These are phyloP conservation scores for Trichoderma citrinoviride DNA, from an alignment of 2,329 filamentous ascomycete genomes.

Conservation along the genomic window DNA sequence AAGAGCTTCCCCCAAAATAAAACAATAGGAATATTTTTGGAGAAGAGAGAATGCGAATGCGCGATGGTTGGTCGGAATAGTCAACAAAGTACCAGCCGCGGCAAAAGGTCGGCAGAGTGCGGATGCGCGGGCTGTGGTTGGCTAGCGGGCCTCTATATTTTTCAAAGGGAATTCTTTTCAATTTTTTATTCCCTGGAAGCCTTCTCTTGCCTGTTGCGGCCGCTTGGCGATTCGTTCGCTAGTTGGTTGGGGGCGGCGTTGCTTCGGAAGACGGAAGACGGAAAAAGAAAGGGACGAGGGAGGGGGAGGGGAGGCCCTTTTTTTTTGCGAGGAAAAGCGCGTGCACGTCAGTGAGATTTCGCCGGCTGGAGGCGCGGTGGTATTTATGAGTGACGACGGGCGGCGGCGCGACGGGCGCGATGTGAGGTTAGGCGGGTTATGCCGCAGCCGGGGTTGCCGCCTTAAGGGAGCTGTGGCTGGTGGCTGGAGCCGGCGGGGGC, in stretches of 20 bases:
- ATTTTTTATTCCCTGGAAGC: too few relatives aligned
- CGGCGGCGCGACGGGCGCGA: conserved; percentile 36
- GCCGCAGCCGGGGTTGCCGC: conserved; percentile 32
- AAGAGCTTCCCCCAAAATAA: conserved; percentile 5
- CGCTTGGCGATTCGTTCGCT: not conserved
- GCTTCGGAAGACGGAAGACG: not conserved
- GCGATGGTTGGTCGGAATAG: conserved; percentile 21
- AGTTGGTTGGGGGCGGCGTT: not conserved
- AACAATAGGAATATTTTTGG: conserved; percentile 17
- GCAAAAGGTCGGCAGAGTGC: conserved; percentile 15
- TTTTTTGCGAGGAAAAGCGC: conserved; percentile 46
- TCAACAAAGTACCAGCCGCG: not conserved
- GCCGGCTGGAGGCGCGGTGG: conserved; percentile 45
- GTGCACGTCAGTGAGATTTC: conserved; percentile 46
- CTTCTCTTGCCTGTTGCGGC: conserved; percentile 24
- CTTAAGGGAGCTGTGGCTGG: conserved; percentile 23
- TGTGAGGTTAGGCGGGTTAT: conserved; percentile 36
- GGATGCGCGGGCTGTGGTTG: conserved; percentile 20
- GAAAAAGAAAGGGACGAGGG: conserved; percentile 21
- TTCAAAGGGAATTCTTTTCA: conserved; percentile 21
- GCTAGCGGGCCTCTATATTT: not conserved
- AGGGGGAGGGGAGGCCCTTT: conserved; percentile 35
- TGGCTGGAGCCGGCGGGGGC: not conserved
- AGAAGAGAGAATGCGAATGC: conserved; percentile 18
- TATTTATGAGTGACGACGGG: conserved; percentile 46